These are phyloP conservation scores for Chimonanthus praecox DNA, from an alignment of 164 flowering plant species.

Conservation along the genomic window DNA sequence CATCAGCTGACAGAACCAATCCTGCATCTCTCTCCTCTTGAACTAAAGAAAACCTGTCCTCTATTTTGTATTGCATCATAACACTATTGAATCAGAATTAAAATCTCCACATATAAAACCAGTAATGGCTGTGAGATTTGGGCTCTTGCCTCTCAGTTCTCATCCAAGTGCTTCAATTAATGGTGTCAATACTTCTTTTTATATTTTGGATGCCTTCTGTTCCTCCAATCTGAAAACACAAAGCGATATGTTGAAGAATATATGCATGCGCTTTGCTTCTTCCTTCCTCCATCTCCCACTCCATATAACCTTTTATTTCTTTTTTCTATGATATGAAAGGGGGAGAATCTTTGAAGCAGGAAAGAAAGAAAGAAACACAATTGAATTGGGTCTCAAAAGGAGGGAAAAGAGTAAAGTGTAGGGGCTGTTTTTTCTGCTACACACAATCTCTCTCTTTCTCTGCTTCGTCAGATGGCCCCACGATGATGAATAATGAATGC, in stretches of 20 bases:
- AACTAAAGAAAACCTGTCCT: not conserved
- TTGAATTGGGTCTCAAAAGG: slow-evolving; percentile 53
- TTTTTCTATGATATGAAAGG: slow-evolving; percentile 49
- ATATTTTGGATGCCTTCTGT: slow-evolving; percentile 34
- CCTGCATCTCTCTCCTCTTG: slow-evolving; percentile 31
- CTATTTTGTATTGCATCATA: slow-evolving; percentile 26
- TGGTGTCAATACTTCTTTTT: slow-evolving; percentile 33
- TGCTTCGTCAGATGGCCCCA: slow-evolving; percentile 48
- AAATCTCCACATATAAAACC: not conserved
- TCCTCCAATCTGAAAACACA: slow-evolving; percentile 71
- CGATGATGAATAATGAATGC: slow-evolving; percentile 58
- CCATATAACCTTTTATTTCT: slow-evolving; percentile 12
- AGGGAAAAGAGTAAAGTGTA: slow-evolving; percentile 31
- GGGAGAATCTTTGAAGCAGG: slow-evolving; percentile 58
- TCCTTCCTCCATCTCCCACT: slow-evolving; percentile 30
- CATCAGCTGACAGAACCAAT: slow-evolving; percentile 72
- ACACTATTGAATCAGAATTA: slow-evolving; percentile 20
- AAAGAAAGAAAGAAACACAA: slow-evolving; percentile 53
- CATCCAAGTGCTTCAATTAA: slow-evolving; percentile 14
- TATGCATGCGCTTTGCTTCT: slow-evolving; percentile 61
- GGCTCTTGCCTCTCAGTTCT: slow-evolving; percentile 7
- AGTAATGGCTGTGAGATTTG: not conserved
- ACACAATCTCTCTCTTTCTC: slow-evolving; percentile 36
- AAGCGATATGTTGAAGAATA: slow-evolving; percentile 71
- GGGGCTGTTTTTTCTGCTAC: slow-evolving; percentile 31